Evolutionary conservation across 192 early-diverging fungal genomes (phyloP).

Genomic region (Globomyces pollinis-pini): DNA sequence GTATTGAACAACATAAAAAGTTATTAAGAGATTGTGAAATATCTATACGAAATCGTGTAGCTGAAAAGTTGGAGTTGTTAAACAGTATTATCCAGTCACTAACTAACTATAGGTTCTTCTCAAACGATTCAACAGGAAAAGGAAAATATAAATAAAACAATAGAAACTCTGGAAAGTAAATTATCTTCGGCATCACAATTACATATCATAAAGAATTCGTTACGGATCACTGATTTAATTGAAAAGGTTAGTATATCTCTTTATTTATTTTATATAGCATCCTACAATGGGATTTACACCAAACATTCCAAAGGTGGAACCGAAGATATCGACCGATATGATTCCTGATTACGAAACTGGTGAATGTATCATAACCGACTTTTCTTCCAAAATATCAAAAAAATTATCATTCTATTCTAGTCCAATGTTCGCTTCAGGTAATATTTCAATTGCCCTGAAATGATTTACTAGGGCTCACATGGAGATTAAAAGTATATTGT

Average conservation of each 20-base stretch:
- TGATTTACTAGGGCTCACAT: constrained; percentile 10
- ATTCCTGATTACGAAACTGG: constrained; percentile 16
- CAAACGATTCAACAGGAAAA: not conserved
- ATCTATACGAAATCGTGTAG: not conserved
- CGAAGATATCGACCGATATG: constrained; percentile 1
- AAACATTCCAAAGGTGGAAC: not conserved
- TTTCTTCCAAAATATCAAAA: not conserved
- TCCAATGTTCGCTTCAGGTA: constrained; percentile 2
- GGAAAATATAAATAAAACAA: not conserved
- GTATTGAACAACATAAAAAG: not conserved
- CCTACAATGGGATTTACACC: not conserved
- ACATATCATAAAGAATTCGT: not conserved
- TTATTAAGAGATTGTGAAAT: not conserved
- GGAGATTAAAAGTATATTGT: constrained; percentile 29
- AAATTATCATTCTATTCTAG: constrained; percentile 10
- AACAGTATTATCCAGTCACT: not conserved
- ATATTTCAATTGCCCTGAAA: too few relatives aligned
- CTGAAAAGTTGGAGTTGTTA: not conserved
- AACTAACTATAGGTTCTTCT: not conserved
- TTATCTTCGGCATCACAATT: not conserved
- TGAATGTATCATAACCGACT: not conserved
- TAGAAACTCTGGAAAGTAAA: not conserved
- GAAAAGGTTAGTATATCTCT: too few relatives aligned
- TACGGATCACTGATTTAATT: not conserved
- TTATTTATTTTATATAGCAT: too few relatives aligned